These are phyloP conservation scores for Ehretia macrophylla DNA, from an alignment of 257 asterid species.

Conservation along the genomic window DNA sequence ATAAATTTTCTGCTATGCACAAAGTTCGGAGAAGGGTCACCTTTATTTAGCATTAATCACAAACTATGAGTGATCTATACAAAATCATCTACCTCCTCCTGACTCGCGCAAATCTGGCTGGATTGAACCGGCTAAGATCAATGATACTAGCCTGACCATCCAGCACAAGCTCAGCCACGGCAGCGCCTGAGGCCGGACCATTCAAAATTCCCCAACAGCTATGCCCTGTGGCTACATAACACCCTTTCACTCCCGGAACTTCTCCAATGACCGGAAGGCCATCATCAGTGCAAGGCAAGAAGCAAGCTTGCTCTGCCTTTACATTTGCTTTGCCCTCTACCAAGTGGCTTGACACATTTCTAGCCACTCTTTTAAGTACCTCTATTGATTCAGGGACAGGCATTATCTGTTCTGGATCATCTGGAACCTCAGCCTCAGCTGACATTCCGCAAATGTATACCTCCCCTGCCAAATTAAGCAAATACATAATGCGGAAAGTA, in stretches of 20 bases:
- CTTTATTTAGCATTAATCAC: no score
- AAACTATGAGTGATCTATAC: no score
- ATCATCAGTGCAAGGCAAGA: slow-evolving; percentile 81
- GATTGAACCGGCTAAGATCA: slow-evolving; percentile 58
- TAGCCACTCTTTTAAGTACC: slow-evolving; percentile 62
- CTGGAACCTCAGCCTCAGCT: slow-evolving; percentile 76
- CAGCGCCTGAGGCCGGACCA: slow-evolving; percentile 92
- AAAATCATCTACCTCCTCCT: slow-evolving; percentile 11
- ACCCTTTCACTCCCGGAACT: slow-evolving; percentile 68
- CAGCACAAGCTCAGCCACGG: slow-evolving; percentile 70
- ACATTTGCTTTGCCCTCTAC: slow-evolving; percentile 55
- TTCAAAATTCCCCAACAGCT: slow-evolving; percentile 96
- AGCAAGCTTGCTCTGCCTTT: slow-evolving; percentile 88
- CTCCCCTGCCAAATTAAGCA: slow-evolving; percentile 52
- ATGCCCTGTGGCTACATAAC: slow-evolving; percentile 83
- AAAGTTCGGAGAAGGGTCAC: not conserved
- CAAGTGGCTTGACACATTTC: slow-evolving; percentile 70
- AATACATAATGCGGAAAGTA: not conserved
- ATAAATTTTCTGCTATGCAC: no score
- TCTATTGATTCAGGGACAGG: slow-evolving; percentile 61
- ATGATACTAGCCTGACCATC: slow-evolving; percentile 49
- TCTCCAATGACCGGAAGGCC: slow-evolving; percentile 73
- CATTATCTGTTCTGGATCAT: slow-evolving; percentile 65
- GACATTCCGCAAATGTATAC: slow-evolving; percentile 95
- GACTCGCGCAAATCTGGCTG: slow-evolving; percentile 42